Evolutionary conservation across 148 eudicot genomes (phyloP), one percentile per base, ranked within the genome.

Genomic region (Arbutus unedo): DNA sequence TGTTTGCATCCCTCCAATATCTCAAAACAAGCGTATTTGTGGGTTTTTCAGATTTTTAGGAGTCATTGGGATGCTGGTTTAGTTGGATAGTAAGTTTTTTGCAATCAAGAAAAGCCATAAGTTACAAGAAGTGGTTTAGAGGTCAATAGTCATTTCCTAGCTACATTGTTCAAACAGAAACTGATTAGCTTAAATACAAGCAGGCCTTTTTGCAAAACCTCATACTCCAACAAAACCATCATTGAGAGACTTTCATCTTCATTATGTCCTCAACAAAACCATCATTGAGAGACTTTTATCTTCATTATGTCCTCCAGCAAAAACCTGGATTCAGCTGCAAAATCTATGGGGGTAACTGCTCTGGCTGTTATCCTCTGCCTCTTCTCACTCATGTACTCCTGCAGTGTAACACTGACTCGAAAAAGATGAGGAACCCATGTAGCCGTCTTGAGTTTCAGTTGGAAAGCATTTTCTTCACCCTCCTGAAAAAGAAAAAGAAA

Each of bases 361-460:
- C 90, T 88, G 21, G 86, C 85, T 0, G 98, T 94, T 54, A 96
- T 90, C 90, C 99, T 93, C 82, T 94, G 99, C 76, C 91, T 88
- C 85, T 90, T 97, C 87, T 97, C 99, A 38, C 89, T 90, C 83
- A 87, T 93, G 88, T 97, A 94, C 88, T 94, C 99, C 0, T 85
- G 85, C 57, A 77, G 89, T 16, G 87, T 77, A 19, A 94, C 98
- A 71, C 97, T 93, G 23, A 94, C 94, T 25, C 99, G 89, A 75
- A 93, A 89, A 72, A 88, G 85, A 78, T 93, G 87, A 41, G 91
- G 93, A 15, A 79, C 78, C 99, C 98, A 94, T 7, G 94, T 92
- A 3, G 97, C 97, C 85, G 91, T 90, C 81, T 92, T 96, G 79
- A 94, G 88, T 75, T 91, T 91, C 83, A 77, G 82, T 81, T 87